phyloP scores from a whole-genome alignment of 202 grass and related monocot genomes.

The Alloteropsis angusta region DNA sequence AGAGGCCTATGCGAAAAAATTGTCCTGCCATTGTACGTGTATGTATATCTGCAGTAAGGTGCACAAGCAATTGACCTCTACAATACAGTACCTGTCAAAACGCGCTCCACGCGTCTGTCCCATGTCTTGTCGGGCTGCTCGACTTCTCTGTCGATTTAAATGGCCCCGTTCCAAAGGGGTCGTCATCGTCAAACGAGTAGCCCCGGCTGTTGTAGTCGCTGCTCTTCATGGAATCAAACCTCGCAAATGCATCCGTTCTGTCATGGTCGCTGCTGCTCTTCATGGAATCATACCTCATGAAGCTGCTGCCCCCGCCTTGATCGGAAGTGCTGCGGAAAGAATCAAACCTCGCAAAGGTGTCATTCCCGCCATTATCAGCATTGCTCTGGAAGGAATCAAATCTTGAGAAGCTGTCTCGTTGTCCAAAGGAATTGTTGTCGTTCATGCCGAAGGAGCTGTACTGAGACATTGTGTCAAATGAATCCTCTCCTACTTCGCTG shows the following conservation, averaged over 20 bases:
- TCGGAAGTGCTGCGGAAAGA: constrained; percentile 64
- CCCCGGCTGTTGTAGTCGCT: constrained; percentile 26
- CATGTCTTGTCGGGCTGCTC: constrained; percentile 61
- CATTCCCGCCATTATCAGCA: constrained; percentile 34
- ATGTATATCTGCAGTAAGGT: constrained; percentile 44
- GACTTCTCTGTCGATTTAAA: constrained; percentile 53
- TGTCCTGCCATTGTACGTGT: constrained; percentile 41
- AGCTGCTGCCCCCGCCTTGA: constrained; percentile 45
- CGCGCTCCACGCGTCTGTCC: constrained; percentile 67
- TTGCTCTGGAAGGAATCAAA: constrained; percentile 64
- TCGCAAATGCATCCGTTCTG: constrained; percentile 36
- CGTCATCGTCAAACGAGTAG: constrained; percentile 67
- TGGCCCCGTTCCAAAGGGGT: constrained; percentile 58
- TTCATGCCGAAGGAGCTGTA: constrained; percentile 55
- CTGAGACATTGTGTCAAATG: constrained; percentile 73
- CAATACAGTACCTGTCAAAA: constrained; percentile 56
- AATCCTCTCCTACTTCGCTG: constrained; percentile 76
- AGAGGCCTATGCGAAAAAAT: constrained; percentile 24
- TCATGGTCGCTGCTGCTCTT: constrained; percentile 55
- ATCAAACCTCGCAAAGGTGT: constrained; percentile 54
- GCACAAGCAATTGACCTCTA: constrained; percentile 31
- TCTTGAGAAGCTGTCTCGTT: constrained; percentile 48
- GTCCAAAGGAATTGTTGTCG: constrained; percentile 37
- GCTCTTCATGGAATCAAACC: constrained; percentile 93
- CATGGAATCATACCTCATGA: constrained; percentile 62